Conservation (phyloP, 2,329 filamentous ascomycete genomes). For the Paradendryphiella salina region DNA sequence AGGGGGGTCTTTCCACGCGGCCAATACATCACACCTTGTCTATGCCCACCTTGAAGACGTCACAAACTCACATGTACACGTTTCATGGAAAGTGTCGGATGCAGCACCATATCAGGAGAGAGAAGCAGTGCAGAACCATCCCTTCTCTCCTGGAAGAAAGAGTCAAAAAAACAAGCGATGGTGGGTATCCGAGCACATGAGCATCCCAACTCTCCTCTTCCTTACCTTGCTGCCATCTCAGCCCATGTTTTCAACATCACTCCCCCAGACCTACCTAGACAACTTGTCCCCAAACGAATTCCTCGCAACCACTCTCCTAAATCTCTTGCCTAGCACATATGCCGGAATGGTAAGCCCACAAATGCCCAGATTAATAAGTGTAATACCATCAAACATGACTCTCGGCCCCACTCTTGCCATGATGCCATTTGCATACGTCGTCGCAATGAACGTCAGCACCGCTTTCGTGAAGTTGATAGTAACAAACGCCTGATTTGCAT, state of each 20-base stretch:
- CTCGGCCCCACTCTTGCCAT: conserved; percentile 59
- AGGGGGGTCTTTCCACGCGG: too few species aligned
- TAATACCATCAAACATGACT: conserved; percentile 70
- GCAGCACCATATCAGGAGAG: too few species aligned
- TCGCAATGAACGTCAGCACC: conserved; percentile 63
- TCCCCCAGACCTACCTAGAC: conserved; percentile 7
- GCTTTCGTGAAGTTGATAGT: conserved; percentile 51
- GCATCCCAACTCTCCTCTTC: not conserved
- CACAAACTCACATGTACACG: not conserved
- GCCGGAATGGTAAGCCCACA: conserved; percentile 75
- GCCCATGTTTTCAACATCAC: not conserved
- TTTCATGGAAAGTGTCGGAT: too few species aligned
- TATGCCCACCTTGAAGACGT: too few species aligned
- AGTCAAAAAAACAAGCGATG: not conserved
- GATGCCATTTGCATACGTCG: conserved; percentile 78
- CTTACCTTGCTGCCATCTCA: not conserved
- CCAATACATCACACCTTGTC: too few species aligned
- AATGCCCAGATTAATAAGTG: conserved; percentile 70
- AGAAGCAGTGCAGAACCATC: too few species aligned
- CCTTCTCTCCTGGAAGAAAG: not conserved
- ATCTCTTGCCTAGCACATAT: conserved; percentile 48
- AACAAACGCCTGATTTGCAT: conserved; percentile 50
- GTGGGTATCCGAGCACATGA: not conserved
- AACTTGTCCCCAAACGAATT: conserved; percentile 28
- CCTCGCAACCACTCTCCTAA: conserved; percentile 36